Percentiles rank a stretch among this genome's conserved stretches.
phyloP scores from a whole-genome alignment of 2,329 filamentous ascomycete species.

The Nothophoma quercina region DNA sequence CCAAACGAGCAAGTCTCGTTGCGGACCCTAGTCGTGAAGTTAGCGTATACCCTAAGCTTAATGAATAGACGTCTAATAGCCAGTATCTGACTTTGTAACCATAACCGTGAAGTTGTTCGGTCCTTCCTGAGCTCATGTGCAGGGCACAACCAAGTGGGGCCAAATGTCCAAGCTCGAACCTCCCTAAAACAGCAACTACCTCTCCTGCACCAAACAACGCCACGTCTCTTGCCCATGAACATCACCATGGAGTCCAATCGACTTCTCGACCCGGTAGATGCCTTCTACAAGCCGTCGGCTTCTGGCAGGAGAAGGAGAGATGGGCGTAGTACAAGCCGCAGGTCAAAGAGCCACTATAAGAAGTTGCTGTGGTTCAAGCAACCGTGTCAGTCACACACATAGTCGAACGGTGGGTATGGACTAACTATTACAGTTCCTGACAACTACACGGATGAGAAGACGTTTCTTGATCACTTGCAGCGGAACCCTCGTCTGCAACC shows the following conservation, averaged over 20 bases:
- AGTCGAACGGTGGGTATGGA: neutral
- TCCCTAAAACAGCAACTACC: neutral
- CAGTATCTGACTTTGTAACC: too few species aligned
- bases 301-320: conserved; percentile 55
- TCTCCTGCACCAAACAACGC: neutral
- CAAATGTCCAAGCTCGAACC: neutral
- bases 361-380: conserved; percentile 99
- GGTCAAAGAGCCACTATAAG: conserved; percentile 82
- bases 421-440: conserved; percentile 74
- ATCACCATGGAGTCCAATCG: conserved; percentile 22
- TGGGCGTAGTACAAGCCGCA: conserved; percentile 69
- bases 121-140: neutral
- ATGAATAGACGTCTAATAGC: neutral
- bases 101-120: neutral
- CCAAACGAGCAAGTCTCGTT: conserved; percentile 16
- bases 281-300: conserved; percentile 13
- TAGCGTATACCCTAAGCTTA: conserved; percentile 6
- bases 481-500: conserved; percentile 91
- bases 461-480: conserved; percentile 94
- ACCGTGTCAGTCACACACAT: conserved; percentile 68
- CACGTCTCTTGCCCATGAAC: neutral
- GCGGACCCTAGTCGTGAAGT: conserved; percentile 3
- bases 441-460: conserved; percentile 97
- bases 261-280: conserved; percentile 22
- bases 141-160: neutral